Percentiles rank a stretch among this genome's conserved stretches.
Evolutionary conservation across 768 basidiomycete genomes (phyloP).

Genomic region (Mrakia hoshinonis): DNA sequence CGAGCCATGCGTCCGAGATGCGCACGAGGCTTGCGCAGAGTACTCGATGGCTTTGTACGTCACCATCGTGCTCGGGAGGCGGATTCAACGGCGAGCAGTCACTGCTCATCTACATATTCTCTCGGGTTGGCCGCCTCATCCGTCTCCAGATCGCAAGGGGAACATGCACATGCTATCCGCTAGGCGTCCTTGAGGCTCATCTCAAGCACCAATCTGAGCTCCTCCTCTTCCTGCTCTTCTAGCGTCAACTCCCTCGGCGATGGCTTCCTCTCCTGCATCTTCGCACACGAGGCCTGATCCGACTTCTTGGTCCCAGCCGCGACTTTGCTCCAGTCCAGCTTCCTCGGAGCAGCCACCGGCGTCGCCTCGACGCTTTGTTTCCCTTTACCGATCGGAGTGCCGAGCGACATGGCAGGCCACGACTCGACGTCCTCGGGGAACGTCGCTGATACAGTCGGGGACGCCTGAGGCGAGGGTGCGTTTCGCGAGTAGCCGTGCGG

Average conservation of each 20-base stretch:
- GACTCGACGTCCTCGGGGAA: conserved; percentile 11
- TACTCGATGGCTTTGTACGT: too few relatives aligned
- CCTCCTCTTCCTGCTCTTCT: conserved; percentile 25
- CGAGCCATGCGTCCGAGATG: too few relatives aligned
- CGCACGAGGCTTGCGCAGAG: too few relatives aligned
- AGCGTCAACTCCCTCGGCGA: not conserved
- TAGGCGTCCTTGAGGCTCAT: conserved; percentile 14
- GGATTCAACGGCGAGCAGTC: too few relatives aligned
- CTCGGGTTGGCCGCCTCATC: too few relatives aligned
- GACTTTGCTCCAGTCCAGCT: conserved; percentile 10
- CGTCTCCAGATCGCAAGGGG: too few relatives aligned
- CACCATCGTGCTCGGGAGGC: too few relatives aligned
- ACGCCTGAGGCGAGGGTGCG: not conserved
- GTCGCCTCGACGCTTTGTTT: not conserved
- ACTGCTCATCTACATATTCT: too few relatives aligned
- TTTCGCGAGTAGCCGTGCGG: not conserved
- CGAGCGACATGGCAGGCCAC: conserved; percentile 23
- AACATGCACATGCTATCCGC: too few relatives aligned
- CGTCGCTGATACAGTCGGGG: not conserved
- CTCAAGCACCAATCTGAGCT: conserved; percentile 26
- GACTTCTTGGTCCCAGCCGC: not conserved
- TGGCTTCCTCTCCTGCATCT: not conserved
- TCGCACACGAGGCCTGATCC: not conserved
- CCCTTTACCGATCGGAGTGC: not conserved
- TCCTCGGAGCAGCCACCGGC: not conserved